Percentiles rank a stretch among this genome's conserved stretches.
These are phyloP conservation scores for Primulina huaijiensis DNA, from an alignment of 257 asterid species.

Conservation along the genomic window DNA sequence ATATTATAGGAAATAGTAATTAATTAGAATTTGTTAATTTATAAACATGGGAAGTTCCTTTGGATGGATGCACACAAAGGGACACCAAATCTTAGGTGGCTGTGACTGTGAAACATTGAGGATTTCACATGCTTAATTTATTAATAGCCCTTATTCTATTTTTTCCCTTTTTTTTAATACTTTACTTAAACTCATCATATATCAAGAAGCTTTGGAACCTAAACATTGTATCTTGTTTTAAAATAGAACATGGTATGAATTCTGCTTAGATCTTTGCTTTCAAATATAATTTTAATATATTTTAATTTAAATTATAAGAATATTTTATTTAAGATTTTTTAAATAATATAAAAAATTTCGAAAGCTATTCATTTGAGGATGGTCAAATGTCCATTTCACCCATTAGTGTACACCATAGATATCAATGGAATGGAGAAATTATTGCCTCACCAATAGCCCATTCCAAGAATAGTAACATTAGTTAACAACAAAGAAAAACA, in stretches of 20 bases:
- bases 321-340: no score
- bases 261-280: no score
- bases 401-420: background rate
- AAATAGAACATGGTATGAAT: background rate
- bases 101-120: constrained; percentile 25
- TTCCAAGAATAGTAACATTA: background rate
- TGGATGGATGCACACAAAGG: constrained; percentile 15
- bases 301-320: background rate
- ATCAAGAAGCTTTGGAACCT: constrained; percentile 2
- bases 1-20: no score
- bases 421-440: constrained; percentile 6
- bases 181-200: background rate
- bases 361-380: background rate
- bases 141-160: background rate
- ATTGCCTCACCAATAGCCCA: background rate
- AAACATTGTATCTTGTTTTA: background rate
- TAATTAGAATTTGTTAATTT: background rate
- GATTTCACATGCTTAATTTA: constrained; percentile 27
- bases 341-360: no score
- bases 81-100: constrained; percentile 34
- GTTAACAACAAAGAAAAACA: background rate
- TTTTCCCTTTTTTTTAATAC: background rate
- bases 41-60: background rate
- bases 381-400: background rate
- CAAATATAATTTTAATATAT: background rate